Evolutionary conservation across 345 rosid genomes (phyloP).

Genomic region (Gossypium stocksii): DNA sequence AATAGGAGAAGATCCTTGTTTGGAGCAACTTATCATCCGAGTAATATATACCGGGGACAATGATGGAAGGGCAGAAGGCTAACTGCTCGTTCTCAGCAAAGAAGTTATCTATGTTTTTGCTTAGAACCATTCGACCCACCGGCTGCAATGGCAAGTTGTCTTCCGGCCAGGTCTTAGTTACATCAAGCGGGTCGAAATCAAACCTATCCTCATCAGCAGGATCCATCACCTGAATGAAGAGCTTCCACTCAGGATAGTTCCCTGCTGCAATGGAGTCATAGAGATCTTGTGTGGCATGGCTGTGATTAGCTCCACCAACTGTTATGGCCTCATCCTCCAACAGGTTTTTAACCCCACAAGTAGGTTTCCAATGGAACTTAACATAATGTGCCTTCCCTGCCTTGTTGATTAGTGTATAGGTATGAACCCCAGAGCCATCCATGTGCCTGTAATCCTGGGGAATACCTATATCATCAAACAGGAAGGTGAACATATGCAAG

Average conservation of each 20-base stretch:
- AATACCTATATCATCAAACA: constrained; percentile 83
- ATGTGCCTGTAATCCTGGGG: constrained; percentile 95
- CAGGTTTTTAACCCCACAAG: constrained; percentile 78
- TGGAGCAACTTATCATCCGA: constrained; percentile 89
- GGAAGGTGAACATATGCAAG: constrained; percentile 73
- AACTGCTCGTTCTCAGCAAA: constrained; percentile 89
- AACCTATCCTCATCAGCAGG: constrained; percentile 67
- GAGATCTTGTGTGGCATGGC: constrained; percentile 95
- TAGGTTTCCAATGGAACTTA: constrained; percentile 95
- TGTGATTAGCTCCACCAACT: constrained; percentile 91
- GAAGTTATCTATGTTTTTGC: constrained; percentile 92
- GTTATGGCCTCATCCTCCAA: constrained; percentile 78
- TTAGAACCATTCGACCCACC: constrained; percentile 94
- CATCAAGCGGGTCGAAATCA: constrained; percentile 94
- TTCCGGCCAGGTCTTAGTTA: constrained; percentile 96
- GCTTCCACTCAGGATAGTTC: constrained; percentile 87
- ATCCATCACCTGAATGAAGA: constrained; percentile 75
- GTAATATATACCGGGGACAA: constrained; percentile 84
- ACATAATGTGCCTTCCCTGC: constrained; percentile 75
- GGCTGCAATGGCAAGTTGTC: constrained; percentile 90
- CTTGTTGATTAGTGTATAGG: constrained; percentile 74
- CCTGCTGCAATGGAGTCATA: constrained; percentile 89
- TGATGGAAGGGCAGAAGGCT: constrained; percentile 84
- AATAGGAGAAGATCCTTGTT: constrained; percentile 72
- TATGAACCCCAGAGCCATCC: constrained; percentile 89